Percentiles rank a stretch among this genome's conserved stretches.
These are phyloP conservation scores for Amaranthus cruentus DNA, from an alignment of 148 eudicot species.

Conservation along the genomic window DNA sequence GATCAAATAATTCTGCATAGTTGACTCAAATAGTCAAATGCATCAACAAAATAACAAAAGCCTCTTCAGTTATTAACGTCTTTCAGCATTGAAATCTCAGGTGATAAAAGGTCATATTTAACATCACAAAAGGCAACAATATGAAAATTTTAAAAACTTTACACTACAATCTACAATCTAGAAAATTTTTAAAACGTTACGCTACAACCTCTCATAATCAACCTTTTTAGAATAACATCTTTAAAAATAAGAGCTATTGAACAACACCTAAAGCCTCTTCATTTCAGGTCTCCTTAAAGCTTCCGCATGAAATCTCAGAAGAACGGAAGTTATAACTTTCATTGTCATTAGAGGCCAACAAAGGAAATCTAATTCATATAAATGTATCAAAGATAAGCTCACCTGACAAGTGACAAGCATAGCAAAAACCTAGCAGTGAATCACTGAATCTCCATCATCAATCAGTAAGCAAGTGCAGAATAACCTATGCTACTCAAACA, in stretches of 20 bases:
- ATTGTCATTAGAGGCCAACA: conserved; percentile 32
- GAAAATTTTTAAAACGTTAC: too few relatives aligned
- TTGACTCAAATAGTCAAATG: too few relatives aligned
- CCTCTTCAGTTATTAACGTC: conserved; percentile 25
- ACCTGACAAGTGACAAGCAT: too few relatives aligned
- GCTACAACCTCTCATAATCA: too few relatives aligned
- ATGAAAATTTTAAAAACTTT: background rate
- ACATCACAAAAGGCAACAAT: conserved; percentile 32
- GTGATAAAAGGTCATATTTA: conserved; percentile 33
- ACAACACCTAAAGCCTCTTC: conserved; percentile 15
- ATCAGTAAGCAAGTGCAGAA: too few relatives aligned
- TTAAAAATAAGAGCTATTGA: background rate
- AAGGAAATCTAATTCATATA: too few relatives aligned
- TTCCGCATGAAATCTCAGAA: conserved; percentile 35
- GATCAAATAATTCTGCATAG: too few relatives aligned
- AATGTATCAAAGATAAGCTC: too few relatives aligned
- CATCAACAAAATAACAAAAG: background rate
- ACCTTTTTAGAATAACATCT: background rate
- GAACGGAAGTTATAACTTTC: conserved; percentile 29
- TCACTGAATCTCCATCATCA: too few relatives aligned
- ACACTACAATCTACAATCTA: background rate
- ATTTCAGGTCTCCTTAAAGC: conserved; percentile 34
- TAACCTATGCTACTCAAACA: too few relatives aligned
- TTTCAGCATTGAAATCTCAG: conserved; percentile 31
- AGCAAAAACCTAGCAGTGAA: too few relatives aligned